Percentiles rank a stretch among this genome's conserved stretches.
Evolutionary conservation across 2,329 filamentous ascomycete species (phyloP).

Genomic region (Zymoseptoria brevis): DNA sequence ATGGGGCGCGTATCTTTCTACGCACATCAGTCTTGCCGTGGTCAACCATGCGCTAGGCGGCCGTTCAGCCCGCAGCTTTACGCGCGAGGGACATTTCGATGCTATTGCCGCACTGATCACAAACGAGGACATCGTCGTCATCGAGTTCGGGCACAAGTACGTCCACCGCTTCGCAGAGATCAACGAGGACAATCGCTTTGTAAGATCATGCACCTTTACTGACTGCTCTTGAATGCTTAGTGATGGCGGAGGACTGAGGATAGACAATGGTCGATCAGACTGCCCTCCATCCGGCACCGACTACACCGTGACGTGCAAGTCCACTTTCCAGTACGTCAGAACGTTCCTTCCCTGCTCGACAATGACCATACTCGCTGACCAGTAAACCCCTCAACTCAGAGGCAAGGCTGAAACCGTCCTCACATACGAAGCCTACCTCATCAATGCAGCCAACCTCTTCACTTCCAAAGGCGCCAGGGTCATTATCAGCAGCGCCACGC

Average conservation of each 20-base stretch:
- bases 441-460: slow-evolving; percentile 48
- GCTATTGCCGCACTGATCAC: slow-evolving; percentile 47
- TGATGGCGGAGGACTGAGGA: slow-evolving; percentile 53
- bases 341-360: not conserved
- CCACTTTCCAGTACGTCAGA: slow-evolving; percentile 10
- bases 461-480: slow-evolving; percentile 53
- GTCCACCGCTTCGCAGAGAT: not conserved
- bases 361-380: not conserved
- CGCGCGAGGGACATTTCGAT: slow-evolving; percentile 57
- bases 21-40: slow-evolving; percentile 45
- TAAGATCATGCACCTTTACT: not conserved
- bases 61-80: slow-evolving; percentile 58
- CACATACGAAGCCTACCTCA: slow-evolving; percentile 54
- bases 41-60: slow-evolving; percentile 57
- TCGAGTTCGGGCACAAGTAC: slow-evolving; percentile 64
- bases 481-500: slow-evolving; percentile 51
- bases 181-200: not conserved
- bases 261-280: slow-evolving; percentile 55
- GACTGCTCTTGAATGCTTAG: not conserved
- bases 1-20: slow-evolving; percentile 55
- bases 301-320: slow-evolving; percentile 43
- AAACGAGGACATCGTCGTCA: slow-evolving; percentile 57
- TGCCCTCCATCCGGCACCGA: slow-evolving; percentile 46
- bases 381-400: slow-evolving; percentile 2
- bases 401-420: slow-evolving; percentile 45